Evolutionary conservation across 1,284 basidiomycete species (phyloP).

Genomic region (Mrakiaceae sp.): DNA sequence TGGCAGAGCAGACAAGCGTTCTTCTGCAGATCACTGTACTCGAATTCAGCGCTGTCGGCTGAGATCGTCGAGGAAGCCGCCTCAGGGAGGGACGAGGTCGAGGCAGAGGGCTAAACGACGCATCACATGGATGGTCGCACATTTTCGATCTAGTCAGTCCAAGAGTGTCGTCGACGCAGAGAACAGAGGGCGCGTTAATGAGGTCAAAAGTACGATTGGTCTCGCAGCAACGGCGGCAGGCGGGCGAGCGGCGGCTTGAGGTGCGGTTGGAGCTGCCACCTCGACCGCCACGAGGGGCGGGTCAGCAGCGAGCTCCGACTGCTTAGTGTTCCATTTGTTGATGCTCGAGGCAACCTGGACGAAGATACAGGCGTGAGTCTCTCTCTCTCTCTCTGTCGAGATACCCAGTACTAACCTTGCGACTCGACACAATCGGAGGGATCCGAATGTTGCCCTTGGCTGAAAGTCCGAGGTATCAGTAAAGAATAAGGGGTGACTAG

Average conservation of each 20-base stretch:
- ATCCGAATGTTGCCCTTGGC: conserved; percentile 49
- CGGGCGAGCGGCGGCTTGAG: too few species aligned
- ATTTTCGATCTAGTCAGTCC: too few species aligned
- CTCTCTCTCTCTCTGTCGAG: background rate
- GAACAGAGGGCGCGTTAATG: too few species aligned
- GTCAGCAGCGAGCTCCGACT: conserved; percentile 53
- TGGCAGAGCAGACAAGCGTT: conserved; percentile 79
- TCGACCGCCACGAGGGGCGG: background rate
- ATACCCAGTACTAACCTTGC: conserved; percentile 52
- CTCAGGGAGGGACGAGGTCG: background rate
- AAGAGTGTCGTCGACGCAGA: too few species aligned
- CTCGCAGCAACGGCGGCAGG: too few species aligned
- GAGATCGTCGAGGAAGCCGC: background rate
- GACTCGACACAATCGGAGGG: conserved; percentile 70
- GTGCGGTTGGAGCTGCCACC: too few species aligned
- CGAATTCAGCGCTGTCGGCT: conserved; percentile 42
- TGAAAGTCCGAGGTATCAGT: conserved; percentile 22
- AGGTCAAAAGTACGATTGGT: too few species aligned
- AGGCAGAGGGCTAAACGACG: background rate
- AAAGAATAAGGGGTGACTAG: background rate
- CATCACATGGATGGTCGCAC: background rate
- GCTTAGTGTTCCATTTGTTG: conserved; percentile 87
- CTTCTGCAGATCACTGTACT: conserved; percentile 58
- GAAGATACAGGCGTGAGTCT: background rate
- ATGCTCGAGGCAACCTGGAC: conserved; percentile 72